Conservation (phyloP, 2,329 filamentous ascomycete genomes). For the Juglanconis oblonga region DNA sequence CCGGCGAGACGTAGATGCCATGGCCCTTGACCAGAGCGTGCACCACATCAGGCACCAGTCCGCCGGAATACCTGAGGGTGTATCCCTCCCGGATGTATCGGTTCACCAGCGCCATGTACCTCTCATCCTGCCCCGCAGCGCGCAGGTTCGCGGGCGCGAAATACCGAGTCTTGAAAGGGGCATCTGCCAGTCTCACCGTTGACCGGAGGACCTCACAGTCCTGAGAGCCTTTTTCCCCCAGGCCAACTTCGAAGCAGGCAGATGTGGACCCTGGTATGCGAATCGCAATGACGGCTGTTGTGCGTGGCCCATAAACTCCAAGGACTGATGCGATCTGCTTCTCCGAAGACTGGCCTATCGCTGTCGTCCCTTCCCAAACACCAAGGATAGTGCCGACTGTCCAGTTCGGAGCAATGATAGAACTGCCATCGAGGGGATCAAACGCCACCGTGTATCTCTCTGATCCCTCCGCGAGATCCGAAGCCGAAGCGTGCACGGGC, state of each 20-base stretch:
- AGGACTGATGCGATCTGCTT: conserved; percentile 49
- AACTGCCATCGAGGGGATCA: conserved; percentile 62
- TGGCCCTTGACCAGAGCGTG: conserved; percentile 60
- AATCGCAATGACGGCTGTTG: conserved; percentile 53
- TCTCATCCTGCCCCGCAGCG: conserved; percentile 47
- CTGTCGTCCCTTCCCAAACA: conserved; percentile 51
- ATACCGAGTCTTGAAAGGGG: conserved; percentile 49
- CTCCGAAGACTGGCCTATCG: conserved; percentile 38
- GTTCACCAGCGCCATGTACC: conserved; percentile 48
- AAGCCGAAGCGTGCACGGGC: conserved; percentile 21
- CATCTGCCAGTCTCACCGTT: conserved; percentile 33
- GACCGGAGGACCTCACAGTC: conserved; percentile 39
- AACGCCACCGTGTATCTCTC: conserved; percentile 59
- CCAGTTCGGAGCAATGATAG: conserved; percentile 58
- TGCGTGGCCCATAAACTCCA: conserved; percentile 53
- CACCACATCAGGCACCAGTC: conserved; percentile 59
- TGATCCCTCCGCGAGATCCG: not conserved
- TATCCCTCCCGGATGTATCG: conserved; percentile 51
- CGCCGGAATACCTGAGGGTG: conserved; percentile 59
- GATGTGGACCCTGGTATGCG: conserved; percentile 36
- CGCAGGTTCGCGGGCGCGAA: conserved; percentile 63
- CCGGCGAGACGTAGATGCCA: conserved; percentile 58
- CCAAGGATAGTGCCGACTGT: conserved; percentile 58
- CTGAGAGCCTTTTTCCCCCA: conserved; percentile 27
- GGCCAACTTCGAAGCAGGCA: conserved; percentile 51